Evolutionary conservation across 2,329 filamentous ascomycete species (phyloP).

Genomic region (Fusarium proliferatum): DNA sequence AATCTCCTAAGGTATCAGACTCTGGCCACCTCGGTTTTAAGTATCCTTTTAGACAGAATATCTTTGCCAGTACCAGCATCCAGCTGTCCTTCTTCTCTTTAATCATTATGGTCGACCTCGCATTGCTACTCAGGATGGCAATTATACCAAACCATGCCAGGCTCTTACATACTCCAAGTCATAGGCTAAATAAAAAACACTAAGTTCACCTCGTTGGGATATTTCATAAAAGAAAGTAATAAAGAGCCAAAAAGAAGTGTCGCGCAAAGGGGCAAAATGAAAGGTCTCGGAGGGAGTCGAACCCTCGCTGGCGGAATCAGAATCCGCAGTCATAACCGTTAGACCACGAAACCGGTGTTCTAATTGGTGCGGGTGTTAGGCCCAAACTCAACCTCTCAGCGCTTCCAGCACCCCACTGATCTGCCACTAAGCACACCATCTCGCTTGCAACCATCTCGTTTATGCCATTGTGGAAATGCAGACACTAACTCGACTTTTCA

Average conservation of each 20-base stretch:
- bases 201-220: rapidly evolving
- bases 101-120: background rate
- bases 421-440: background rate
- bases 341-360: background rate
- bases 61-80: rapidly evolving
- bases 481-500: background rate
- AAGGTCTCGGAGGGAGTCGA: conserved; percentile 3
- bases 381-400: rapidly evolving
- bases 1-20: rapidly evolving
- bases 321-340: conserved; percentile 5
- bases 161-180: too few relatives aligned
- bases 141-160: background rate
- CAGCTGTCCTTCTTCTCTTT: background rate
- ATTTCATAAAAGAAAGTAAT: rapidly evolving
- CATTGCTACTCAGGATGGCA: background rate
- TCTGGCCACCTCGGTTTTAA: too few relatives aligned
- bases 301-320: conserved; percentile 4
- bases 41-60: rapidly evolving
- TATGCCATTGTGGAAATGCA: rapidly evolving
- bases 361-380: background rate
- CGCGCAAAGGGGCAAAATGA: background rate
- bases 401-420: rapidly evolving
- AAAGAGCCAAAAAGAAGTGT: too few relatives aligned
- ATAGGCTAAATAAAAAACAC: rapidly evolving
- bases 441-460: too few relatives aligned